These are phyloP conservation scores for Camellia japonica DNA, from an alignment of 148 eudicot species.

Conservation along the genomic window DNA sequence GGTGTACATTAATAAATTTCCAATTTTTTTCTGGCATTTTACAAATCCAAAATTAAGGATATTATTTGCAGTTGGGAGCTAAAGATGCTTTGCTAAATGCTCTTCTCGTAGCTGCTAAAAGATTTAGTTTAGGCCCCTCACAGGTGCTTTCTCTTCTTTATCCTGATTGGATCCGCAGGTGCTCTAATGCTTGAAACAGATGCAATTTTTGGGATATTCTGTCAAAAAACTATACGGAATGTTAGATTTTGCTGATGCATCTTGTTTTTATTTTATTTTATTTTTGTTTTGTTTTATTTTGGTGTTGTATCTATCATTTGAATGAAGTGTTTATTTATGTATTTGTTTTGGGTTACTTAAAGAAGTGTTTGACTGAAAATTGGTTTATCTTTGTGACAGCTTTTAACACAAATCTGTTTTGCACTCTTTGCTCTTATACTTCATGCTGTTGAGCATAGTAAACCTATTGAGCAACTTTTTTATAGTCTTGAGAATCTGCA, in stretches of 20 bases:
- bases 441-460: slow-evolving; percentile 71
- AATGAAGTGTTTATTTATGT: neutral
- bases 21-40: slow-evolving; percentile 5
- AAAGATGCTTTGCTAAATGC: slow-evolving; percentile 80
- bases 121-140: slow-evolving; percentile 86
- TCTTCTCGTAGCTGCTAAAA: slow-evolving; percentile 77
- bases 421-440: slow-evolving; percentile 84
- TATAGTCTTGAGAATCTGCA: slow-evolving; percentile 78
- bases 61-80: slow-evolving; percentile 63
- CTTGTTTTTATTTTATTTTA: neutral
- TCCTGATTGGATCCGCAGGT: neutral
- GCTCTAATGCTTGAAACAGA: neutral
- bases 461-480: slow-evolving; percentile 88
- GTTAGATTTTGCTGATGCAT: neutral
- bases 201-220: slow-evolving; percentile 4
- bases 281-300: neutral
- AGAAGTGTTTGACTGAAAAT: slow-evolving; percentile 9
- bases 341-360: neutral
- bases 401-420: slow-evolving; percentile 93
- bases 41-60: slow-evolving; percentile 87
- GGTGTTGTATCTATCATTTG: neutral
- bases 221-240: neutral
- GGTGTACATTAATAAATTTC: slow-evolving; percentile 12
- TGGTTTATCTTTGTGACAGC: slow-evolving; percentile 49
- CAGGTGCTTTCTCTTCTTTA: slow-evolving; percentile 46